Evolutionary conservation across 305 asterid genomes (phyloP).

Genomic region (Nicotiana rustica): DNA sequence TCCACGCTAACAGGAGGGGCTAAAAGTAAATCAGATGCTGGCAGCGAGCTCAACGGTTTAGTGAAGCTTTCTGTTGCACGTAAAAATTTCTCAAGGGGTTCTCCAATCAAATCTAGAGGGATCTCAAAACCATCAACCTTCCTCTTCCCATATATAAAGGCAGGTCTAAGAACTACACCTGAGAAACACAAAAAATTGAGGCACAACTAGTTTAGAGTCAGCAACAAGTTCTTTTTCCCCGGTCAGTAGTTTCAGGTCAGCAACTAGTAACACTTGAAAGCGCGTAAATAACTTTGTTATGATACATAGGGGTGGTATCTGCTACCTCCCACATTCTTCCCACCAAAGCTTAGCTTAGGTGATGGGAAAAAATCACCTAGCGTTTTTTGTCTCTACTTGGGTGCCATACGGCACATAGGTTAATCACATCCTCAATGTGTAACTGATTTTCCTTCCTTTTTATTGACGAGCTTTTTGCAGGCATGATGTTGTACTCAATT

Average conservation of each 20-base stretch:
- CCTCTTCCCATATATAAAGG: slow-evolving; percentile 89
- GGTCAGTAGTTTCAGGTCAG: slow-evolving; percentile 2
- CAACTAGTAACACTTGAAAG: not conserved
- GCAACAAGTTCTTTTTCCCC: not conserved
- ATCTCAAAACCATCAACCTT: slow-evolving; percentile 84
- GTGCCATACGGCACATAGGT: not conserved
- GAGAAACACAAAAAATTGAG: not conserved
- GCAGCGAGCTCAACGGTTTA: slow-evolving; percentile 79
- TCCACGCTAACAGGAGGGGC: slow-evolving; percentile 94
- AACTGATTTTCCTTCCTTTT: not conserved
- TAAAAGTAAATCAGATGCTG: slow-evolving; percentile 85
- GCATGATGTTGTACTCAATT: not conserved
- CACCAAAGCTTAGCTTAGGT: too few species aligned
- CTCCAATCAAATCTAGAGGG: slow-evolving; percentile 87
- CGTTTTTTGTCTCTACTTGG: too few species aligned
- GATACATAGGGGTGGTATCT: not conserved
- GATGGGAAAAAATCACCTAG: too few species aligned
- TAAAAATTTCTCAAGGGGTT: slow-evolving; percentile 77
- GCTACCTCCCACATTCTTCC: too few species aligned
- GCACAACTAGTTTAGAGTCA: not conserved
- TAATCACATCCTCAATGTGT: not conserved
- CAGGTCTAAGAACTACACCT: slow-evolving; percentile 95
- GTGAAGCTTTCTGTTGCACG: slow-evolving; percentile 67
- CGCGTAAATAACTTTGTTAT: not conserved
- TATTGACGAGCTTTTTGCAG: not conserved